phyloP scores from a whole-genome alignment of 371 early-diverging fungal species.

The Actinomortierella ambigua region DNA sequence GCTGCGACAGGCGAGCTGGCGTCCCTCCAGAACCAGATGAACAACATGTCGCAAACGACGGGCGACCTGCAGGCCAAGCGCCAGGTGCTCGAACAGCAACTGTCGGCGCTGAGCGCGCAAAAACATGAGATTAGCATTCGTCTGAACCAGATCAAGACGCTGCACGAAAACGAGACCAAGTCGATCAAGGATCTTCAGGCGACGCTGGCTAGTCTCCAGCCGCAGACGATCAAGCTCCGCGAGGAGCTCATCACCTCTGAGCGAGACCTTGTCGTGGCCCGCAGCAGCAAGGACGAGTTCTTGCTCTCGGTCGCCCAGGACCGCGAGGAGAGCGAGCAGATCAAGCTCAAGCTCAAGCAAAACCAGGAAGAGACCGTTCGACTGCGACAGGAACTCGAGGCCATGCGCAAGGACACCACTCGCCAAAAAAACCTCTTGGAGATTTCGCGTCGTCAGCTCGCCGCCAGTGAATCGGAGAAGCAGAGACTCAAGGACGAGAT shows the following conservation, averaged over 20 bases:
- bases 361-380: slow-evolving; percentile 52
- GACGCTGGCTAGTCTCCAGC: slow-evolving; percentile 46
- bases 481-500: slow-evolving; percentile 36
- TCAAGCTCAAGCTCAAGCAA: slow-evolving; percentile 46
- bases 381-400: slow-evolving; percentile 48
- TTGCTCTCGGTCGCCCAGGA: slow-evolving; percentile 50
- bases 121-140: slow-evolving; percentile 58
- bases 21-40: slow-evolving; percentile 51
- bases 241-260: slow-evolving; percentile 49
- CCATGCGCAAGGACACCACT: slow-evolving; percentile 42
- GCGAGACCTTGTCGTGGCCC: slow-evolving; percentile 40
- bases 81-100: slow-evolving; percentile 42
- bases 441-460: slow-evolving; percentile 39
- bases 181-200: slow-evolving; percentile 52
- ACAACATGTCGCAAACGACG: slow-evolving; percentile 52
- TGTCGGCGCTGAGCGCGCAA: slow-evolving; percentile 47
- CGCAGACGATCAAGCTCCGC: slow-evolving; percentile 47
- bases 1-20: slow-evolving; percentile 45
- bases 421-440: slow-evolving; percentile 40
- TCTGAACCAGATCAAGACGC: slow-evolving; percentile 51
- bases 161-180: slow-evolving; percentile 54
- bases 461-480: slow-evolving; percentile 42
- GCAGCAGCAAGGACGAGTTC: slow-evolving; percentile 49
- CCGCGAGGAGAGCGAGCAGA: slow-evolving; percentile 50
- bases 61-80: slow-evolving; percentile 55